phyloP scores from a whole-genome alignment of 345 rosid genomes.

The Euphorbia lathyris region DNA sequence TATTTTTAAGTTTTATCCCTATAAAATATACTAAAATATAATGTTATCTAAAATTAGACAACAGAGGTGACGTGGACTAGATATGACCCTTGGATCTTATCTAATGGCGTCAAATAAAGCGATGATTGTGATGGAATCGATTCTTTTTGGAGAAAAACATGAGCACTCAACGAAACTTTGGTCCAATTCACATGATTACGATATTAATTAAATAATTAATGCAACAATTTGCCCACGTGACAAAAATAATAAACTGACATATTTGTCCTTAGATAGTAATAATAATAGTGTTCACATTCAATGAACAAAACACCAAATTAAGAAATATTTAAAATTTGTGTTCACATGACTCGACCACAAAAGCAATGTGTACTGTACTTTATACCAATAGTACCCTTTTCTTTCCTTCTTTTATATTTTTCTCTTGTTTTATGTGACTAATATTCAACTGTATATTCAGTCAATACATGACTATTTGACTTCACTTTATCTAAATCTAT shows the following conservation, averaged over 20 bases:
- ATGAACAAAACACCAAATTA: background rate
- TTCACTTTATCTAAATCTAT: background rate
- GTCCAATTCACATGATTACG: background rate
- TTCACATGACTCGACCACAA: background rate
- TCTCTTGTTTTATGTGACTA: background rate
- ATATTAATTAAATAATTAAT: background rate
- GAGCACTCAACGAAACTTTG: background rate
- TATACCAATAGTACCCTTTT: background rate
- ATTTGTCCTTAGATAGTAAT: background rate
- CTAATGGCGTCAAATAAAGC: background rate
- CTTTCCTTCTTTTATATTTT: background rate
- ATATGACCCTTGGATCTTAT: background rate
- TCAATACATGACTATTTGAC: background rate
- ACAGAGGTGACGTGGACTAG: background rate
- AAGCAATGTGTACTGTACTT: constrained; percentile 6
- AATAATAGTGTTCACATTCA: background rate
- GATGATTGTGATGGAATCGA: background rate
- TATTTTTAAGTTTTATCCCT: no score
- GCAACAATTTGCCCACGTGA: constrained; percentile 5
- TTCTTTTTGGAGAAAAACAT: background rate
- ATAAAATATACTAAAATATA: no score
- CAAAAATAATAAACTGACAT: background rate
- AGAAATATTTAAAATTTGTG: background rate
- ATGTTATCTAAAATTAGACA: background rate
- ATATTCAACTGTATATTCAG: background rate